Base-by-base conservation (phyloP, 345 rosid genomes). In the Ceriops decandra region DNA sequence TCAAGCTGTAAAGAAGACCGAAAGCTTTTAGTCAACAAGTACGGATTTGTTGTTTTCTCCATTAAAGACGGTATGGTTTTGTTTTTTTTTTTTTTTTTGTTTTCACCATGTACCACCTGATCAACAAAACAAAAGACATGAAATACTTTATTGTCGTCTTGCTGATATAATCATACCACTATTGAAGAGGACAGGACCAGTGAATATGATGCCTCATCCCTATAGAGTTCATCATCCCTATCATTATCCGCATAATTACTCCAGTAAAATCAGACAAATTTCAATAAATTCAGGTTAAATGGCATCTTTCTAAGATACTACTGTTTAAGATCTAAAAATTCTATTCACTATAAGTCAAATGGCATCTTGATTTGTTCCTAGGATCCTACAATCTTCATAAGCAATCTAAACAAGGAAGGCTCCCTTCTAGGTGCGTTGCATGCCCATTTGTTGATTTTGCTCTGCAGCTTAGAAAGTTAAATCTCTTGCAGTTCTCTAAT, bases 11-110 rank as follows among this genome's bases (percentile, higher is more conserved):
- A 31, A 31, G 33, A 4, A 31, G 33, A 31, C 33, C 6, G 6
- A 31, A 31, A 31, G 33, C 33, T 31, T 31, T 31, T 31, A 31
- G 33, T 31, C 6, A 31, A 36, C 26, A 24, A 24, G 26, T 24
- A 24, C 26, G 26, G 26, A 24, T 24, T 24, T 58, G 38, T 52
- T 59, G 47, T 62, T 64, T 60, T 64, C 57, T 60, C 62, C 7
- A 17, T 52, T 28, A 13, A 52, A n/a, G 27, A n/a, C 52, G 26
- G 63, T n/a, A 61, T 70, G 42, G 32, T 21, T 17, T n/a, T 28
- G 30, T 28, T 28, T 28, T 28, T 54, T 38, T 20, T 24, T 31
- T 38, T 20, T 0, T 54, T 38, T 42, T 36, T 42, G 0, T 20
- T 46, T 46, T 17, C 15, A 58, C 31, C n/a, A 3, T 20, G 16